These are phyloP conservation scores for Ganoderma boninense DNA, from an alignment of 1,284 basidiomycete species.

Conservation along the genomic window DNA sequence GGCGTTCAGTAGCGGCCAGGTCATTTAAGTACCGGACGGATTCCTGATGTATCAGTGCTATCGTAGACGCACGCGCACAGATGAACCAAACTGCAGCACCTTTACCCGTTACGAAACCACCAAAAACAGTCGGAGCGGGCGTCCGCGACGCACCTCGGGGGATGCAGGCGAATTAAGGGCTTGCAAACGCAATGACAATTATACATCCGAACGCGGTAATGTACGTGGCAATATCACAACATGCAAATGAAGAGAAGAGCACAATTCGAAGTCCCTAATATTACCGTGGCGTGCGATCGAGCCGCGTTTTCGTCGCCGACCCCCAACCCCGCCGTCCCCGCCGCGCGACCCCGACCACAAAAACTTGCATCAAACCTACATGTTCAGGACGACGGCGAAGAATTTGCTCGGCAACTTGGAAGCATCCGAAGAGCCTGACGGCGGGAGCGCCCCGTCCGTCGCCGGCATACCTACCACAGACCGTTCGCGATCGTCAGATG, in stretches of 20 bases:
- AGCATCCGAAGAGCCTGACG: conserved; percentile 8
- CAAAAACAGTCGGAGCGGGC: neutral
- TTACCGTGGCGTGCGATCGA: neutral
- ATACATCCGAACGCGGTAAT: neutral
- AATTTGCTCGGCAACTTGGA: neutral
- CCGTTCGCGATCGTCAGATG: neutral
- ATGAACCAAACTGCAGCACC: neutral
- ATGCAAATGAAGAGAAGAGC: neutral
- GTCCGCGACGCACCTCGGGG: neutral
- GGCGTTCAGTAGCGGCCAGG: no score
- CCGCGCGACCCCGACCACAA: neutral
- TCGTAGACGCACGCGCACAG: neutral
- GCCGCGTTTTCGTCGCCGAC: neutral
- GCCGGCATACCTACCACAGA: conserved; percentile 2
- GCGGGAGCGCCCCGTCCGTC: neutral
- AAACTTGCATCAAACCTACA: neutral
- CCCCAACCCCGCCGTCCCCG: neutral
- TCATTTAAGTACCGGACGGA: no score
- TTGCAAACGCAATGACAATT: neutral
- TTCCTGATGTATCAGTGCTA: neutral
- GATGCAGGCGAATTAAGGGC: neutral
- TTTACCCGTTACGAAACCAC: neutral
- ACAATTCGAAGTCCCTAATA: neutral
- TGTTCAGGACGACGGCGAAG: conserved; percentile 14
- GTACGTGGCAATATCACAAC: neutral